These are phyloP conservation scores for Acanthamoeba sp. DNA, from an alignment of 208 protist genomes.

Conservation along the genomic window DNA sequence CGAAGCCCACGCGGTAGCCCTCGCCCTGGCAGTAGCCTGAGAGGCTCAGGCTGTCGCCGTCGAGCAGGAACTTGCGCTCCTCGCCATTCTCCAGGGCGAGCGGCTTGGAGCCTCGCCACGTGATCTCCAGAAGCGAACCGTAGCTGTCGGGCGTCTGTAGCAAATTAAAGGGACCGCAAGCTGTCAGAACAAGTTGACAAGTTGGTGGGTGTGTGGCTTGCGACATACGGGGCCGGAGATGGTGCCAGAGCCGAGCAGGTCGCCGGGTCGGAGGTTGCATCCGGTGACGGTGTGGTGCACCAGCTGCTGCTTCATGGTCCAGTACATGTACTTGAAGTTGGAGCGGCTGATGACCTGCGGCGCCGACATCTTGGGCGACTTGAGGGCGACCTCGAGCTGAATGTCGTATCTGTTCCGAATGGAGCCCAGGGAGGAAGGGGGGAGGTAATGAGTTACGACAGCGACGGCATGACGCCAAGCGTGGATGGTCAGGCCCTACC, in stretches of 20 bases:
- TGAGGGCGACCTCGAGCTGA: conserved; percentile 70
- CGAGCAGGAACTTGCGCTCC: conserved; percentile 91
- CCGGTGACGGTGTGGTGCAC: conserved; percentile 92
- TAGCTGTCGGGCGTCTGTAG: conserved; percentile 83
- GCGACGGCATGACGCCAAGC: not conserved
- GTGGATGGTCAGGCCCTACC: not conserved
- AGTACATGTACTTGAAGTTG: conserved; percentile 94
- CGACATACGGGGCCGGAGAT: conserved; percentile 86
- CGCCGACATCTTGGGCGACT: conserved; percentile 65
- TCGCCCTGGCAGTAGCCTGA: conserved; percentile 87
- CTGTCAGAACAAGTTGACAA: no score
- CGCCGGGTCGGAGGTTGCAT: conserved; percentile 93
- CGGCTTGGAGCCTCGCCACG: conserved; percentile 89
- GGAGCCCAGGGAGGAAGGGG: no score
- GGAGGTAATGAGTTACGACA: no score
- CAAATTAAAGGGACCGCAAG: no score
- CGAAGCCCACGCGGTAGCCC: conserved; percentile 91
- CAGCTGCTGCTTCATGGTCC: conserved; percentile 92
- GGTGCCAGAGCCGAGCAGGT: conserved; percentile 93
- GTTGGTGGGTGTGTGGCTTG: not conserved
- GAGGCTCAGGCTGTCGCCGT: conserved; percentile 91
- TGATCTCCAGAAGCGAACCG: conserved; percentile 93
- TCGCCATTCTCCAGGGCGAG: conserved; percentile 84
- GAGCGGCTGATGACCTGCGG: conserved; percentile 81
- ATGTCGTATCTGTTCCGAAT: conserved; percentile 42